Evolutionary conservation across 345 rosid genomes (phyloP), one percentile per base, ranked within the genome.

Genomic region (Capsella bursapastoris): DNA sequence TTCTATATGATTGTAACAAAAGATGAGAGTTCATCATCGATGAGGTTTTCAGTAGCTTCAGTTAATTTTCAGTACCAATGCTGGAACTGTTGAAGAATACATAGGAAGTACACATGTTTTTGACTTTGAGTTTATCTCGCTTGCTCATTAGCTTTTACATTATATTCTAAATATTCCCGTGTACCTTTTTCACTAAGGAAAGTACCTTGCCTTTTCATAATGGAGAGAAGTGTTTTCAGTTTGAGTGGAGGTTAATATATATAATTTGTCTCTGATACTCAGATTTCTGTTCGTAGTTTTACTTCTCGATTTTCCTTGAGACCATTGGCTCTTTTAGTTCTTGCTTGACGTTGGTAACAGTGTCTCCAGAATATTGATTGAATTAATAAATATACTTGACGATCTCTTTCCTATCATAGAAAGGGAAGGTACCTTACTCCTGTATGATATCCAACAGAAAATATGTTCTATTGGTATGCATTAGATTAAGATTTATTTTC

Each of bases 401-500:
- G 7, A 18, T 45, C 35, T 58, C 28, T 70, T 47, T 70, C 27
- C 13, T 44, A 16, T 32, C 44, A 32, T 15, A 11, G 18, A 18
- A 18, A 69, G 64, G 55, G 57, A 22, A 67, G 16, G 11, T 41
- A 25, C 38, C n/a, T 27, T 55, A 16, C 11, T 56, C 40, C 28
- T 62, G 52, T 62, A 62, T 60, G 8, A n/a, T 6, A 73, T 44
- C 22, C 35, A 57, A n/a, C 32, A 12, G 59, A 18, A 7, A 31
- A 37, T 53, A 38, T 57, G 25, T 29, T 66, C 15, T 65, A 58
- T 27, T 73, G 49, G 57, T 73, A n/a, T 56, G 50, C 27, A 35
- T 48, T 32, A 57, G 15, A 35, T 47, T 57, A 59, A 28, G 5
- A 47, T 76, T 47, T 38, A 40, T 8, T 5, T 41, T 56, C 9